Evolutionary conservation across 108 stramenopile genomes (phyloP).

Genomic region (Skeletonema potamos): DNA sequence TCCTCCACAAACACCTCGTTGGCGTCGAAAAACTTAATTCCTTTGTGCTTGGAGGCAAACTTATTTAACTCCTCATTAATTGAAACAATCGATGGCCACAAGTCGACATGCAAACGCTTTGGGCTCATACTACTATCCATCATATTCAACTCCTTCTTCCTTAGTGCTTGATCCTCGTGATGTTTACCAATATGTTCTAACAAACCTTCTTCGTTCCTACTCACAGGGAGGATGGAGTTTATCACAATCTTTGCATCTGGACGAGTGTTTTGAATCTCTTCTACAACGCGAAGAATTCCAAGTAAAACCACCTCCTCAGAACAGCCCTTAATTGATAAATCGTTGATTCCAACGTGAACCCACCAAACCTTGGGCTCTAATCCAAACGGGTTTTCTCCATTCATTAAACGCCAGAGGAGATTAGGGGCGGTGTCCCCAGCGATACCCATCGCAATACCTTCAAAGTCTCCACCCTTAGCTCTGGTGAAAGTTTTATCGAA

Average conservation of each 20-base stretch:
- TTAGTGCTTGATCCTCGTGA: constrained; percentile 39
- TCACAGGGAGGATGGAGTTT: constrained; percentile 58
- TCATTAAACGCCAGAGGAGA: constrained; percentile 75
- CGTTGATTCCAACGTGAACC: constrained; percentile 68
- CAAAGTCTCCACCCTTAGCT: constrained; percentile 52
- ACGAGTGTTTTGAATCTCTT: constrained; percentile 45
- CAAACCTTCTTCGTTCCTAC: constrained; percentile 32
- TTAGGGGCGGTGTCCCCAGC: constrained; percentile 65
- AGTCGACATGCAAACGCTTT: constrained; percentile 28
- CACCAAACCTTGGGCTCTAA: constrained; percentile 51
- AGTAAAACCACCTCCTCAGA: constrained; percentile 70
- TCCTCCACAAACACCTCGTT: constrained; percentile 68
- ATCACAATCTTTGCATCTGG: constrained; percentile 64
- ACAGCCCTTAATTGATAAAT: constrained; percentile 57
- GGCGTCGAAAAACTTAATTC: constrained; percentile 74
- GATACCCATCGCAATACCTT: constrained; percentile 71
- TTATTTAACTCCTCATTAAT: constrained; percentile 68
- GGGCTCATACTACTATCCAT: constrained; percentile 23
- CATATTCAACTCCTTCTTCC: constrained; percentile 34
- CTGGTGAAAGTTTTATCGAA: constrained; percentile 55
- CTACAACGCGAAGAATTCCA: constrained; percentile 65
- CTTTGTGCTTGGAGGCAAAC: constrained; percentile 53
- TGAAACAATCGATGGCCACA: constrained; percentile 78
- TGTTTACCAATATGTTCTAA: constrained; percentile 39
- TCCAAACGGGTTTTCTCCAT: constrained; percentile 66